Evolutionary conservation across 2,329 filamentous ascomycete species (phyloP).

Genomic region (Harringtonia lauricola): DNA sequence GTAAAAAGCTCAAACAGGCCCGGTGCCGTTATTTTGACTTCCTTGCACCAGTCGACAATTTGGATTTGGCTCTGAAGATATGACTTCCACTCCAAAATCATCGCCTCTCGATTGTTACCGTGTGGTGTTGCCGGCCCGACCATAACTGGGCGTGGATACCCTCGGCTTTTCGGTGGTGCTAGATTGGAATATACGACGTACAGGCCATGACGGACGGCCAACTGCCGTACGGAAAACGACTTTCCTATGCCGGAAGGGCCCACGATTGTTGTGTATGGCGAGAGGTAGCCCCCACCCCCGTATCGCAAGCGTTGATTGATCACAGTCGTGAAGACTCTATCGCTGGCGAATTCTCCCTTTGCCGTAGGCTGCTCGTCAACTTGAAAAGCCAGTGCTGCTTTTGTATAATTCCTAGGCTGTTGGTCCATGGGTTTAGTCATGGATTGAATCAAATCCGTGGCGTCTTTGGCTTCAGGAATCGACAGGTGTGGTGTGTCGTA

Average conservation of each 20-base stretch:
- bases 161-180: background rate
- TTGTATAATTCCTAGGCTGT: no score
- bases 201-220: background rate
- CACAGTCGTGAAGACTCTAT: background rate
- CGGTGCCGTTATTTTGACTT: background rate
- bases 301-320: background rate
- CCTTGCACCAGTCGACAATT: background rate
- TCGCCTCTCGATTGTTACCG: background rate
- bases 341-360: background rate
- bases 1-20: background rate
- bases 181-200: slow-evolving; percentile 1
- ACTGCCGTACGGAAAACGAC: background rate
- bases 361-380: background rate
- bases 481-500: no score
- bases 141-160: background rate
- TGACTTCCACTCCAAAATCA: background rate
- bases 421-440: no score
- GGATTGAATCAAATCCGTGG: no score
- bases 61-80: background rate
- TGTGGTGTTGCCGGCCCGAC: background rate
- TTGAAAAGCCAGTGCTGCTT: background rate
- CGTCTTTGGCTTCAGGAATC: no score
- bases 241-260: slow-evolving; percentile 4
- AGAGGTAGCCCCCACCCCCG: background rate
- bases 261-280: slow-evolving; percentile 4